Evolutionary conservation across 2,329 filamentous ascomycete genomes (phyloP).

Genomic region (Nemania sp.): DNA sequence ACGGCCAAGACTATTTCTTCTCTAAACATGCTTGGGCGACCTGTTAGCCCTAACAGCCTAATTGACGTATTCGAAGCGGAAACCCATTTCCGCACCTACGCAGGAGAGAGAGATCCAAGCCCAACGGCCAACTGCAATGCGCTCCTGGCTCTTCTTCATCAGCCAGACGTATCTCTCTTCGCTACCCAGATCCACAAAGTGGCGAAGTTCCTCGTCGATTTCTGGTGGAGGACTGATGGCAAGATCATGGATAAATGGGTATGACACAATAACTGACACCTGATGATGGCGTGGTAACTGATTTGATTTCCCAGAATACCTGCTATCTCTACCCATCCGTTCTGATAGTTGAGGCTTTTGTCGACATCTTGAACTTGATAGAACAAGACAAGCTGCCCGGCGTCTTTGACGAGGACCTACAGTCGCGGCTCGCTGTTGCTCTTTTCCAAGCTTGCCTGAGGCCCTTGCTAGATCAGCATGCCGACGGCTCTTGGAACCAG

Average conservation of each 20-base stretch:
- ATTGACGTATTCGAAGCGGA: conserved; percentile 38
- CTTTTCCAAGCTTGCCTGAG: conserved; percentile 30
- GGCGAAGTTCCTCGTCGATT: conserved; percentile 34
- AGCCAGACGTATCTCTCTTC: conserved; percentile 26
- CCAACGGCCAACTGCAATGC: conserved; percentile 45
- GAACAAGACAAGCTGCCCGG: conserved; percentile 27
- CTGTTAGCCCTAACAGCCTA: conserved; percentile 28
- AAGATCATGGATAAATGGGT: conserved; percentile 39
- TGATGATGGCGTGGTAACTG: neutral
- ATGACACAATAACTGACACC: conserved; percentile 8
- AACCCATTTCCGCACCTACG: conserved; percentile 41
- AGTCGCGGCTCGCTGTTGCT: conserved; percentile 23
- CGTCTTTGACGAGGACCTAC: conserved; percentile 27
- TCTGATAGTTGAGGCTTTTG: conserved; percentile 29
- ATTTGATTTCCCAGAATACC: conserved; percentile 22
- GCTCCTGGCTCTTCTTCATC: conserved; percentile 39
- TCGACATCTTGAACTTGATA: conserved; percentile 26
- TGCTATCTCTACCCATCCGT: conserved; percentile 29
- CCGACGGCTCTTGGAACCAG: conserved; percentile 29
- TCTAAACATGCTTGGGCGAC: conserved; percentile 26
- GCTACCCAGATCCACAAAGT: conserved; percentile 38
- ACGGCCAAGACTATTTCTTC: conserved; percentile 30
- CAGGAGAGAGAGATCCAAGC: conserved; percentile 39
- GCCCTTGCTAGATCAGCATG: conserved; percentile 23
- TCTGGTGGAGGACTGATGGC: conserved; percentile 32